phyloP scores from a whole-genome alignment of 768 basidiomycete species.

The Phylloporus rhodoxanthus region DNA sequence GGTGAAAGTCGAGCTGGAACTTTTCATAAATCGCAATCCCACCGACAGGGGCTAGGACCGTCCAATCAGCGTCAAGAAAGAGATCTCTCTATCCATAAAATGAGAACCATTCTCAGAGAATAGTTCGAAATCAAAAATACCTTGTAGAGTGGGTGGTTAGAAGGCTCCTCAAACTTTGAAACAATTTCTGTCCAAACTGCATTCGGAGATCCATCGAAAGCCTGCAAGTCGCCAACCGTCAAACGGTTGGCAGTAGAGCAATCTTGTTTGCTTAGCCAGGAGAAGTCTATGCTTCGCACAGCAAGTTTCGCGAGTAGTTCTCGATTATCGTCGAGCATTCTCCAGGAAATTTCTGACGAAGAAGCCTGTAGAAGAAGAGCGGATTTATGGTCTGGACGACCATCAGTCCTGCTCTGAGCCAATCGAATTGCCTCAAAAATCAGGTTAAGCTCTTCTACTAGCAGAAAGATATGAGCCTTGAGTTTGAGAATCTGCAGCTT shows the following conservation, averaged over 20 bases:
- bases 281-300: conserved; percentile 71
- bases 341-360: conserved; percentile 86
- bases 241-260: conserved; percentile 78
- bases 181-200: conserved; percentile 87
- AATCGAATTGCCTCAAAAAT: conserved; percentile 84
- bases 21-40: conserved; percentile 86
- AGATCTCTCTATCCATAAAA: conserved; percentile 48
- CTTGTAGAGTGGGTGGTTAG: conserved; percentile 67
- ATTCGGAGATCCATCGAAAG: conserved; percentile 78
- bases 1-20: conserved; percentile 78
- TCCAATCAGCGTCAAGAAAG: conserved; percentile 77
- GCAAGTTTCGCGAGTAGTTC: conserved; percentile 81
- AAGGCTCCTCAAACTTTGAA: conserved; percentile 66
- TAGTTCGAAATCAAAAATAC: conserved; percentile 30
- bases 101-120: conserved; percentile 6
- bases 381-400: conserved; percentile 66
- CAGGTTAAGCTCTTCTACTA: conserved; percentile 74
- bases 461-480: conserved; percentile 63
- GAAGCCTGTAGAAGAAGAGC: conserved; percentile 76
- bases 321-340: conserved; percentile 70
- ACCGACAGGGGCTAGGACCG: conserved; percentile 81
- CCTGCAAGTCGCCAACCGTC: conserved; percentile 69
- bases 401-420: conserved; percentile 69
- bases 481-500: conserved; percentile 59
- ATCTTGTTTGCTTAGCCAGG: conserved; percentile 83